These are phyloP conservation scores for Polyporus tsugae DNA, from an alignment of 1,284 basidiomycete species.

Conservation along the genomic window DNA sequence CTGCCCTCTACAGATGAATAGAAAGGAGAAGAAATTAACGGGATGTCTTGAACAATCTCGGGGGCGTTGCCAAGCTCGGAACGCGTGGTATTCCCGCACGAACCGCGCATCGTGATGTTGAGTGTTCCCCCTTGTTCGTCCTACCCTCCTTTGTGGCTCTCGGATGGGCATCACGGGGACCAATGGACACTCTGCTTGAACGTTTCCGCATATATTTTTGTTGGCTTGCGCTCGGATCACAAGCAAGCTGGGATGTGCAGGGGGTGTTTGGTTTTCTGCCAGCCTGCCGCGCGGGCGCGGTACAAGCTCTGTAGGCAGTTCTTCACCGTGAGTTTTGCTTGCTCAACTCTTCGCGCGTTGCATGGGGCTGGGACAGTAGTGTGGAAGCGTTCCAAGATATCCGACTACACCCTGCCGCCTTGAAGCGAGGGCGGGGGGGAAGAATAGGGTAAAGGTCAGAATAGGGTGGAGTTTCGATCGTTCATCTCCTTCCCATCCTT, in stretches of 20 bases:
- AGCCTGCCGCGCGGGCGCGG: too few species aligned
- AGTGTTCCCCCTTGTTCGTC: neutral
- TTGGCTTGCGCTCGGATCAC: too few species aligned
- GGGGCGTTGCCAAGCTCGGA: neutral
- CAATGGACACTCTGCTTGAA: too few species aligned
- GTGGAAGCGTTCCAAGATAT: neutral
- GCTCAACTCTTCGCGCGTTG: neutral
- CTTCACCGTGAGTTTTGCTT: neutral
- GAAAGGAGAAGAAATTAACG: neutral
- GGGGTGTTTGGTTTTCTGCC: too few species aligned
- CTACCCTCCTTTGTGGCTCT: neutral
- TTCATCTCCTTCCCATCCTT: neutral
- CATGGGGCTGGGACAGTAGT: neutral
- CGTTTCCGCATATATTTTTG: too few species aligned
- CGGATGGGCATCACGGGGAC: too few species aligned
- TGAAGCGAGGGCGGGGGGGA: neutral
- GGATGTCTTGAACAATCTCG: neutral
- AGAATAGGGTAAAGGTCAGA: neutral
- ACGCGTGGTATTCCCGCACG: neutral
- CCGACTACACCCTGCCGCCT: neutral
- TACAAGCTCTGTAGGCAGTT: too few species aligned
- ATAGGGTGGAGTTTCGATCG: neutral
- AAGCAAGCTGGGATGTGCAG: too few species aligned
- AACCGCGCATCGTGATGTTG: neutral
- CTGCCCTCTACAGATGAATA: neutral